phyloP scores from a whole-genome alignment of 2,329 filamentous ascomycete genomes.

The Didymellaceae sp. region DNA sequence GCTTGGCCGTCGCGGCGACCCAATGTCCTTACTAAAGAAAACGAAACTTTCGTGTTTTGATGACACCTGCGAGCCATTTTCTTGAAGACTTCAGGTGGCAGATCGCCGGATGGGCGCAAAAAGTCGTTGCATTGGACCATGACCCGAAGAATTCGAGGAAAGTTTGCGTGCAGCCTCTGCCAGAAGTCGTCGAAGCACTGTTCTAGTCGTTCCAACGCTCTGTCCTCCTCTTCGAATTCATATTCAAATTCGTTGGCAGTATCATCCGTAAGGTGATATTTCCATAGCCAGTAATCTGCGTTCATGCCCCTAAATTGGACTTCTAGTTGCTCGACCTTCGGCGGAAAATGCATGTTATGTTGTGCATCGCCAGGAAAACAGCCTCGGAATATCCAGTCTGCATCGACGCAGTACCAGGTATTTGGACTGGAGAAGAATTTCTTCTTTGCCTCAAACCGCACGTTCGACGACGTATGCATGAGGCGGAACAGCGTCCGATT shows the following conservation, averaged over 20 bases:
- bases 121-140: background rate
- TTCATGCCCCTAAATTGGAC: background rate
- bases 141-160: background rate
- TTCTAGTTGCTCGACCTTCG: background rate
- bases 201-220: background rate
- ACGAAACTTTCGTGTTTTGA: background rate
- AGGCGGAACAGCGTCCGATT: conserved; percentile 22
- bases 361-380: conserved; percentile 11
- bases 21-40: background rate
- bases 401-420: conserved; percentile 14
- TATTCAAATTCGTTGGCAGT: background rate
- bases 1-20: background rate
- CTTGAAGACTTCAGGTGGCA: background rate
- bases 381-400: conserved; percentile 16
- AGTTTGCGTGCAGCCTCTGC: conserved; percentile 2
- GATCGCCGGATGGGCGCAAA: background rate
- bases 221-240: background rate
- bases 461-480: conserved; percentile 19
- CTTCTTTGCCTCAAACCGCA: conserved; percentile 16
- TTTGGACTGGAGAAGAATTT: conserved; percentile 16
- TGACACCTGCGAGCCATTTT: background rate
- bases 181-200: conserved; percentile 4
- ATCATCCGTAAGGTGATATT: conserved; percentile 1
- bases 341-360: background rate
- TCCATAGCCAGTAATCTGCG: conserved; percentile 8